Evolutionary conservation across 257 asterid species (phyloP).

Genomic region (Leptodermis oblonga): DNA sequence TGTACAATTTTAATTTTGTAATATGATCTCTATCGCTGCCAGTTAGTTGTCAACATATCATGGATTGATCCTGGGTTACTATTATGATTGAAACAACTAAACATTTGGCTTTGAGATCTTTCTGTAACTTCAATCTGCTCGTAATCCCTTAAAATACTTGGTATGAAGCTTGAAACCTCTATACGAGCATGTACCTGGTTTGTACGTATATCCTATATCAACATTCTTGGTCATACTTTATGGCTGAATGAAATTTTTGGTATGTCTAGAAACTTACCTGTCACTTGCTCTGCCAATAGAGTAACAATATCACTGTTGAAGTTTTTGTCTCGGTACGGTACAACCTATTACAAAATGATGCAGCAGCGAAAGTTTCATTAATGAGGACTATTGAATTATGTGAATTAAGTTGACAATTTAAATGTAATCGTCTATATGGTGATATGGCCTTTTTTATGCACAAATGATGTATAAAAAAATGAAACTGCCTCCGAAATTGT

Average conservation of each 20-base stretch:
- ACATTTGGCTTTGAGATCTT: conserved; percentile 22
- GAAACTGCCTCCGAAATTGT: conserved; percentile 1
- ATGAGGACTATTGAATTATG: background rate
- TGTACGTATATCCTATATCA: background rate
- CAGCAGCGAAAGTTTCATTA: background rate
- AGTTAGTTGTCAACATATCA: conserved; percentile 24
- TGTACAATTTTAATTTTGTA: conserved; percentile 25
- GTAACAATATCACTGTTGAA: background rate
- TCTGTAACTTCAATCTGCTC: background rate
- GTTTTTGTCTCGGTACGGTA: background rate
- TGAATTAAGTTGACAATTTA: background rate
- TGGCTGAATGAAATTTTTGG: background rate
- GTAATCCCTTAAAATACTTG: conserved; percentile 1
- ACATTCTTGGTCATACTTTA: background rate
- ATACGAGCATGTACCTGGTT: background rate
- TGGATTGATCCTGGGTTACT: conserved; percentile 19
- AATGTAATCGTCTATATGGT: background rate
- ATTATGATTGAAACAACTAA: conserved; percentile 26
- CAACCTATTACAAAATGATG: background rate
- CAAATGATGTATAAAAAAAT: background rate
- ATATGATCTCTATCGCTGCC: conserved; percentile 23
- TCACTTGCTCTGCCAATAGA: background rate
- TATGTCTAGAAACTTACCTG: background rate
- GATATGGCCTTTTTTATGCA: background rate
- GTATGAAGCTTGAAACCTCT: background rate